Conservation (phyloP, 1,284 basidiomycete genomes). For the Cryptococcus hybrid region DNA sequence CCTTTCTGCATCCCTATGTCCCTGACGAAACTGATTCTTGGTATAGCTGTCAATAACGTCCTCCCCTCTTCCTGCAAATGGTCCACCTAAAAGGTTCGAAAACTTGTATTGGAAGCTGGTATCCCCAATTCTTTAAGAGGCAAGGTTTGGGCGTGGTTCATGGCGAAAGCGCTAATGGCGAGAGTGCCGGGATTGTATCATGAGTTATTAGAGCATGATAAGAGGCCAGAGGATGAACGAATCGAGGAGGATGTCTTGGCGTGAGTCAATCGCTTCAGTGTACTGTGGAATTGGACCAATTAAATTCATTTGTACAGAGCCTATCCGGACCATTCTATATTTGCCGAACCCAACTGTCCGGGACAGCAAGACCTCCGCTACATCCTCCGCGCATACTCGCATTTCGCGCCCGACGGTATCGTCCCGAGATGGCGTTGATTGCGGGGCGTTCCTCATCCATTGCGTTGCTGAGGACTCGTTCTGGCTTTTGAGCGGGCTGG, state of each 20-base stretch:
- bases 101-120: conserved; percentile 68
- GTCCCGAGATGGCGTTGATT: conserved; percentile 63
- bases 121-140: conserved; percentile 83
- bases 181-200: conserved; percentile 67
- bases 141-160: conserved; percentile 72
- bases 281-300: background rate
- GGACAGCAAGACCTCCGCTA: conserved; percentile 44
- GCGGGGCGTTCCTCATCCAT: conserved; percentile 73
- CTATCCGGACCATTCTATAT: conserved; percentile 45
- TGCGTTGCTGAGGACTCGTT: conserved; percentile 89
- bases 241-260: conserved; percentile 62
- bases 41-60: conserved; percentile 54
- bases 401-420: conserved; percentile 66
- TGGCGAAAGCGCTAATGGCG: conserved; percentile 70
- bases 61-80: conserved; percentile 61
- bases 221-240: conserved; percentile 56
- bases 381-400: conserved; percentile 41
- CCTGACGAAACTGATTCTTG: too few species aligned
- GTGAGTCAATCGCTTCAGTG: conserved; percentile 17
- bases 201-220: conserved; percentile 61
- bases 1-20: background rate
- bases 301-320: background rate
- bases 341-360: conserved; percentile 27
- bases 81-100: conserved; percentile 82
- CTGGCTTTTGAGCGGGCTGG: conserved; percentile 70